Conservation (phyloP, 2,329 filamentous ascomycete genomes). For the Colletotrichum costaricense region DNA sequence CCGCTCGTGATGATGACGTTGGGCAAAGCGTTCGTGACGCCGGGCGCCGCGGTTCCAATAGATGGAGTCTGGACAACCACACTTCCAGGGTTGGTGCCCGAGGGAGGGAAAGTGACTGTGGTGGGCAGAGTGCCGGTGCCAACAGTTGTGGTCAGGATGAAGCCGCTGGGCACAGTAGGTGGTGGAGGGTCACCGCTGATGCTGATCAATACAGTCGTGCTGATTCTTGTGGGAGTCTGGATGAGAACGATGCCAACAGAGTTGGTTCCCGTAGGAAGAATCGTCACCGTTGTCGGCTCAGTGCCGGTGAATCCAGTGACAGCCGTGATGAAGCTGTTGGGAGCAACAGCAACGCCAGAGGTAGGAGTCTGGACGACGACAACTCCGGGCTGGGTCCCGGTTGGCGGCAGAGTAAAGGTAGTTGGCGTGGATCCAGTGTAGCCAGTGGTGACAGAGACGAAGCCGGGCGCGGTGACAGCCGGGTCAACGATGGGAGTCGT, state of each 20-base stretch:
- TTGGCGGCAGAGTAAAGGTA: slow-evolving; percentile 9
- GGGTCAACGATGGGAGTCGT: neutral
- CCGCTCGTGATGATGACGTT: slow-evolving; percentile 22
- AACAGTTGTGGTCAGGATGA: neutral
- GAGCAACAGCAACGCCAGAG: neutral
- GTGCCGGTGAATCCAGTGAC: slow-evolving; percentile 18
- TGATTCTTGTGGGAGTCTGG: slow-evolving; percentile 17
- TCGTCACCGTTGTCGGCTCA: slow-evolving; percentile 14
- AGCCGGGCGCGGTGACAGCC: neutral
- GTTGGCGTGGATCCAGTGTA: slow-evolving; percentile 2
- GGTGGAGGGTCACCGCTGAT: neutral
- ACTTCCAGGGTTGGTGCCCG: slow-evolving; percentile 1
- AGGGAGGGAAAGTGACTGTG: neutral
- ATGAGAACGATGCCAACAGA: slow-evolving; percentile 17
- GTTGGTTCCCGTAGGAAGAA: slow-evolving; percentile 5
- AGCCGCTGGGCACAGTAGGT: slow-evolving; percentile 5
- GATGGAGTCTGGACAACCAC: slow-evolving; percentile 4
- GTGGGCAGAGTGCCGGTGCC: neutral
- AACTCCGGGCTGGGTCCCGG: slow-evolving; percentile 2
- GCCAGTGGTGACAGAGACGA: neutral
- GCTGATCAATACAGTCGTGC: neutral
- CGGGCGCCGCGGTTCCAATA: neutral
- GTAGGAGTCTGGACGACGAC: slow-evolving; percentile 17
- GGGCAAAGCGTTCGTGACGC: neutral
- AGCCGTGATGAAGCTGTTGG: slow-evolving; percentile 17